These are phyloP conservation scores for Albizia julibrissin DNA, from an alignment of 306 rosid genomes.

Conservation along the genomic window DNA sequence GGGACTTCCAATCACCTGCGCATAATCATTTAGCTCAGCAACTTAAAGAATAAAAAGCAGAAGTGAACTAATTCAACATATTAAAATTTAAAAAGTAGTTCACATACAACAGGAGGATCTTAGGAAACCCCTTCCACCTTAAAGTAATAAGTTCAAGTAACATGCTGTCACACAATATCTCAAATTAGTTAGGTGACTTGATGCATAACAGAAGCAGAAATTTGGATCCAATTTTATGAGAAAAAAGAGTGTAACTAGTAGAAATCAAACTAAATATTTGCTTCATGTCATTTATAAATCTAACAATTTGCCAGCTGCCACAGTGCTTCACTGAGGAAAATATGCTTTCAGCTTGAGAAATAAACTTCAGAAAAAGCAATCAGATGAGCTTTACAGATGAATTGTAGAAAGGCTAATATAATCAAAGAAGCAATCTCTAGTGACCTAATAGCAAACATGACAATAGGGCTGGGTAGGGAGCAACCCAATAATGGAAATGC, in stretches of 20 bases:
- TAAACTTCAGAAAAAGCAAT: neutral
- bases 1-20: conserved; percentile 55
- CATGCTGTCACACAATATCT: too few relatives aligned
- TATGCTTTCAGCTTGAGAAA: neutral
- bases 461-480: neutral
- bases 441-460: neutral
- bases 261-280: too few relatives aligned
- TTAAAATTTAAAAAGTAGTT: conserved; percentile 20
- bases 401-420: neutral
- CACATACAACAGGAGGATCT: neutral
- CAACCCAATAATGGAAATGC: neutral
- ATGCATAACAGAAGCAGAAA: too few relatives aligned
- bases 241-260: too few relatives aligned
- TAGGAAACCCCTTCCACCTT: neutral
- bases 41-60: neutral
- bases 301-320: neutral
- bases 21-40: conserved; percentile 31
- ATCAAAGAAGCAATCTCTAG: conserved; percentile 6
- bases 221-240: too few relatives aligned
- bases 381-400: neutral
- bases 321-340: conserved; percentile 7
- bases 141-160: too few relatives aligned
- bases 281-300: too few relatives aligned
- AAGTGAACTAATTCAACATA: neutral
- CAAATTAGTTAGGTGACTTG: too few relatives aligned